phyloP scores from a whole-genome alignment of 768 basidiomycete genomes.

The Lentinula aciculospora region DNA sequence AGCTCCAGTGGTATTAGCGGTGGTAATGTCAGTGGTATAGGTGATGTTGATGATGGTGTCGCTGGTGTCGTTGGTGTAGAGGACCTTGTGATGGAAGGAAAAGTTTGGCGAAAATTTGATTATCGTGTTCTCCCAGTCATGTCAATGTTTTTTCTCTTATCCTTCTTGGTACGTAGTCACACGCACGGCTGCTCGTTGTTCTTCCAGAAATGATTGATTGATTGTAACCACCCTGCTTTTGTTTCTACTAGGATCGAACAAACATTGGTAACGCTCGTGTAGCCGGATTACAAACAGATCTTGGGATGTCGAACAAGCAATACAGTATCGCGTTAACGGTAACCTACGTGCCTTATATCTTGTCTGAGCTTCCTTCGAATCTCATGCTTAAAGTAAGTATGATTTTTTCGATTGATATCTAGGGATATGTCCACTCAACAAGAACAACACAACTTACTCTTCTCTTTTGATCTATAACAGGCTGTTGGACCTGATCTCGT shows the following conservation, averaged over 20 bases:
- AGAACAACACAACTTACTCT: too few relatives aligned
- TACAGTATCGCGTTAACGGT: conserved; percentile 16
- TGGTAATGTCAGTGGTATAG: too few relatives aligned
- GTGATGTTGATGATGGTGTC: background rate
- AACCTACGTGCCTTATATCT: conserved; percentile 11
- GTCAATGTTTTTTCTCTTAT: background rate
- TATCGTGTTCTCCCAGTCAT: background rate
- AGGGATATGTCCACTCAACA: too few relatives aligned
- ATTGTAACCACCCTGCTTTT: background rate
- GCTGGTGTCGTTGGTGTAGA: background rate
- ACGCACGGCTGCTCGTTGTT: background rate
- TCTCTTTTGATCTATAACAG: too few relatives aligned
- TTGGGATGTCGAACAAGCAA: conserved; percentile 14
- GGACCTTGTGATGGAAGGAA: background rate
- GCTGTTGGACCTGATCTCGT: conserved; percentile 31
- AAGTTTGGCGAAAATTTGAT: conserved; percentile 3
- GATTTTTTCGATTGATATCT: too few relatives aligned
- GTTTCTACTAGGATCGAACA: conserved; percentile 17
- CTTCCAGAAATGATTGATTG: too few relatives aligned
- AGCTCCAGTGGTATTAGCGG: too few relatives aligned
- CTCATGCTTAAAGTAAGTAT: conserved; percentile 29
- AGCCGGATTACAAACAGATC: conserved; percentile 16
- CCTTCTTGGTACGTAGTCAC: background rate
- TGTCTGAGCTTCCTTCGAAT: conserved; percentile 35
- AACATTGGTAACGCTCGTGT: conserved; percentile 18